Conservation (phyloP, 1,284 basidiomycete species). For the Rhodotorula glutinis region DNA sequence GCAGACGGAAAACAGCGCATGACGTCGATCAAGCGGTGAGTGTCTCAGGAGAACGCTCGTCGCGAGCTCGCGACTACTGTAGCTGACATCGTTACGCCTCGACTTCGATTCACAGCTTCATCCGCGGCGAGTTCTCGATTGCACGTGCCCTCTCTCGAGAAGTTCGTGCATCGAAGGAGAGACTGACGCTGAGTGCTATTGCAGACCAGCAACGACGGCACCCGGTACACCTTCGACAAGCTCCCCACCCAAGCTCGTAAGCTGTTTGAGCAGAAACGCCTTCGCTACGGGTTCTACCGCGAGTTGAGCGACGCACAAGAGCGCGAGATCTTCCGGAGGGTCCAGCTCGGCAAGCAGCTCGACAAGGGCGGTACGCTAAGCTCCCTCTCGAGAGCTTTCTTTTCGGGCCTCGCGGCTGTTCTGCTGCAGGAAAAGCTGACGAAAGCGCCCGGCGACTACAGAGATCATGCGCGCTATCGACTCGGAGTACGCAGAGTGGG, state of each 20-base stretch:
- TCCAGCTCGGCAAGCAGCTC: constrained; percentile 18
- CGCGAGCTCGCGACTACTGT: too few species aligned
- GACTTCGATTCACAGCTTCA: constrained; percentile 9
- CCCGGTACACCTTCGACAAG: background rate
- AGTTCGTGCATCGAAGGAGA: background rate
- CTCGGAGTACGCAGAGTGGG: constrained; percentile 2
- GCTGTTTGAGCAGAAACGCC: constrained; percentile 5
- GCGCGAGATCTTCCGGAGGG: constrained; percentile 16
- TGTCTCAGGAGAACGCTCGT: too few species aligned
- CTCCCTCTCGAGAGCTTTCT: too few species aligned
- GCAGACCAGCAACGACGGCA: background rate
- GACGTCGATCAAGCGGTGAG: constrained; percentile 10
- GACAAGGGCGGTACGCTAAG: constrained; percentile 1
- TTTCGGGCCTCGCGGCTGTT: too few species aligned
- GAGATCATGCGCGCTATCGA: background rate
- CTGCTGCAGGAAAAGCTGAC: too few species aligned
- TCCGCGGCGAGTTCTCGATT: background rate
- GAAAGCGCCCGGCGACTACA: background rate
- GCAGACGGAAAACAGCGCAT: constrained; percentile 25
- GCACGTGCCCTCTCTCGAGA: background rate
- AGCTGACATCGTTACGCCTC: background rate
- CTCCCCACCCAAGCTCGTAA: background rate
- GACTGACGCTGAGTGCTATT: background rate
- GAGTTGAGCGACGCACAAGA: constrained; percentile 14
- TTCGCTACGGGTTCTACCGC: constrained; percentile 19